Evolutionary conservation across 2,329 filamentous ascomycete genomes (phyloP).

Genomic region (Ilyonectria robusta): DNA sequence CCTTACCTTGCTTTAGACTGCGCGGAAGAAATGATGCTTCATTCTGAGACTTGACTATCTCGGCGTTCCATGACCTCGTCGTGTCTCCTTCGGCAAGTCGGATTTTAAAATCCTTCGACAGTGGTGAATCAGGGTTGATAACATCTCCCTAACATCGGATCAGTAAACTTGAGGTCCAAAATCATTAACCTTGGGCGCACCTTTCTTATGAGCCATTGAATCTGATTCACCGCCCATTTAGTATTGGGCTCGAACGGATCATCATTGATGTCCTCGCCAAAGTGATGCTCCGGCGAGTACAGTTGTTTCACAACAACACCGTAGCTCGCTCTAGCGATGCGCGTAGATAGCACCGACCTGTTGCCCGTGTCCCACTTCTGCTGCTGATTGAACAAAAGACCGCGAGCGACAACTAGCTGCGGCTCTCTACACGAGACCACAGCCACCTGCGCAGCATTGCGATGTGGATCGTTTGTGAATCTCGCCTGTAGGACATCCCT

Average conservation of each 20-base stretch:
- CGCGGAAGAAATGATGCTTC: conserved; percentile 54
- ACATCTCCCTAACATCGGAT: conserved; percentile 53
- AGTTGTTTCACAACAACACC: conserved; percentile 39
- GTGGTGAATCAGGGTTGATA: conserved; percentile 53
- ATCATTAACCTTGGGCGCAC: background rate
- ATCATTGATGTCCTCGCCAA: conserved; percentile 34
- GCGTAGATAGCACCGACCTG: conserved; percentile 58
- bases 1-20: conserved; percentile 56
- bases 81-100: conserved; percentile 51
- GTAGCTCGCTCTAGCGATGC: conserved; percentile 48
- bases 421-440: conserved; percentile 64
- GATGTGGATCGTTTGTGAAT: conserved; percentile 52
- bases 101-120: conserved; percentile 54
- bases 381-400: conserved; percentile 65
- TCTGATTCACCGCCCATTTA: conserved; percentile 42
- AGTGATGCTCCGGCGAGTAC: conserved; percentile 34
- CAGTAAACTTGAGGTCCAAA: conserved; percentile 48
- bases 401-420: conserved; percentile 68
- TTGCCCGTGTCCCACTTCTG: conserved; percentile 59
- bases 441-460: conserved; percentile 48
- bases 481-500: conserved; percentile 57
- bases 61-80: conserved; percentile 54
- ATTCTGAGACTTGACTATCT: conserved; percentile 57
- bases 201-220: conserved; percentile 48
- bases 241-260: conserved; percentile 35